phyloP scores from a whole-genome alignment of 495 filamentous ascomycete species.

The Lasiosphaeria ovina region DNA sequence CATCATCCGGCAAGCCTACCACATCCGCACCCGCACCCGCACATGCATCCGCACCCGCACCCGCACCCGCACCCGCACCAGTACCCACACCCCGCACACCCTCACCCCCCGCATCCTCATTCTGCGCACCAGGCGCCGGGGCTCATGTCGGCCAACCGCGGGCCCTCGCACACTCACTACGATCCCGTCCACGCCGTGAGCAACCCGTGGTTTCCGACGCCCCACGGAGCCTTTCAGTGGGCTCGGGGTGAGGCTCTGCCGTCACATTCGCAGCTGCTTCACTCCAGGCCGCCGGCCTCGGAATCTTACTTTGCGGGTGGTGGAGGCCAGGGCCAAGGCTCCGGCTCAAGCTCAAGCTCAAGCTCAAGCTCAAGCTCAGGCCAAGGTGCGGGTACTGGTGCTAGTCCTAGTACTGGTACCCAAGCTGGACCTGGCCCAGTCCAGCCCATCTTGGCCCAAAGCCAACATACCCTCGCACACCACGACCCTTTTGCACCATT shows the following conservation, averaged over 20 bases:
- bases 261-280: constrained; percentile 1
- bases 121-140: background rate
- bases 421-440: background rate
- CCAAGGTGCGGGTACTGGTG: background rate
- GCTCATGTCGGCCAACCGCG: no score
- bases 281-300: background rate
- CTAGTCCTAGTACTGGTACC: background rate
- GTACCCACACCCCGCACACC: constrained; percentile 1
- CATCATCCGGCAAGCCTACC: background rate
- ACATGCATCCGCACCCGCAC: constrained; percentile 9
- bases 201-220: constrained; percentile 14
- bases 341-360: background rate
- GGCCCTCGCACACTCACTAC: constrained; percentile 8
- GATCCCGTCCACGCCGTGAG: constrained; percentile 26
- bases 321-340: background rate
- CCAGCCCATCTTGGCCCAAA: constrained; percentile 7
- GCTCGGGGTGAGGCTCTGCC: background rate
- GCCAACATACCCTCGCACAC: constrained; percentile 5
- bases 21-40: constrained; percentile 1
- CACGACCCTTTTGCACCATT: constrained; percentile 10
- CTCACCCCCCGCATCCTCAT: constrained; percentile 6
- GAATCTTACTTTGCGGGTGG: background rate
- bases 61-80: constrained; percentile 10
- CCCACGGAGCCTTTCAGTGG: constrained; percentile 15
- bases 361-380: constrained; percentile 3